Base-by-base conservation (phyloP, 352 stramenopile genomes). In the Pythium periplocum region DNA sequence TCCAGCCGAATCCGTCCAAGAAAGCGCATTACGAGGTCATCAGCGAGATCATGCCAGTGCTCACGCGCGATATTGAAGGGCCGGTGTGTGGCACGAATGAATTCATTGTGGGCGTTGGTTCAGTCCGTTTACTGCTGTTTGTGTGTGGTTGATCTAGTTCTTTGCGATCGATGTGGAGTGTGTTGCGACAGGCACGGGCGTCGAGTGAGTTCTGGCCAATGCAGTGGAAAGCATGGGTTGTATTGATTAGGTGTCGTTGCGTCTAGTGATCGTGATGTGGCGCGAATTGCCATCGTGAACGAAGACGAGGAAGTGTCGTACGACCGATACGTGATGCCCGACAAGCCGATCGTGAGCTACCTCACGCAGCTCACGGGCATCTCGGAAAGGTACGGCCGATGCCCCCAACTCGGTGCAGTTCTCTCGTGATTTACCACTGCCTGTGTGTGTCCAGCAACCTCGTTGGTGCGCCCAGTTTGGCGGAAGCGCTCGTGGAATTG, bases 151-250 rank as follows among this genome's bases (percentile, higher is more conserved):
- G 11, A 61, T 39, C 17, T 33, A 89, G 78, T 96, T 96, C 62
- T 96, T 91, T 51, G 89, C 86, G 7, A 96, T 97, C 61, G 90
- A 97, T 62, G 88, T 97, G 51, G 90, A 97, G 66, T 97, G 90
- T 65, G 86, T 97, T 10, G 88, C 90, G 11, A 96, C 86, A 0
- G 90, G 90, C 11, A 85, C 67, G 33, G 86, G 83, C 48, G 83
- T 68, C 40, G 71, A 79, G 83, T 93, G 55, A 53, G 75, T 78
- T 31, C 10, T 57, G 35, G 33, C 5, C 35, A 35, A 26, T 26
- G 34, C 33, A 32, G 8, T 43, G n/a, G 12, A 55, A 4, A 37
- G 26, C 32, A 46, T 31, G 17, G 6, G 32, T 42, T 17, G 32
- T 58, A 17, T 48, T n/a, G 35, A 53, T 11, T n/a, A 10, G 30